phyloP scores from a whole-genome alignment of 306 rosid genomes.

The Lithocarpus polystachyus region DNA sequence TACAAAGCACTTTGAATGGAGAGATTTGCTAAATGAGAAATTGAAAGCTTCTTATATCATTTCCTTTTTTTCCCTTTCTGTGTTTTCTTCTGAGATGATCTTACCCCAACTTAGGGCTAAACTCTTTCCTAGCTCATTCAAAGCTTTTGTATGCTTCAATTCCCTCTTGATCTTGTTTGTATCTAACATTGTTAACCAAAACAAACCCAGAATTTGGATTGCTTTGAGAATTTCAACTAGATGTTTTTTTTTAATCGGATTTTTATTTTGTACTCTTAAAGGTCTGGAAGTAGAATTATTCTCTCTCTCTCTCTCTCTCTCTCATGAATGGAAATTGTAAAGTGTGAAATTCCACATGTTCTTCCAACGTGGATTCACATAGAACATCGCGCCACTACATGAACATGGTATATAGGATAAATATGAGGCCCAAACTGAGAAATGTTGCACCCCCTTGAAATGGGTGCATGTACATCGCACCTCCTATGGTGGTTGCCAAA shows the following conservation, averaged over 20 bases:
- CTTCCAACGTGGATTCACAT: no score
- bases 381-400: no score
- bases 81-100: neutral
- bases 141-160: neutral
- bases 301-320: no score
- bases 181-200: neutral
- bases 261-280: neutral
- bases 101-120: neutral
- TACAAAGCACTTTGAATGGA: neutral
- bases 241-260: neutral
- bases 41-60: neutral
- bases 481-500: no score
- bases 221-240: neutral
- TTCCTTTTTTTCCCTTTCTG: neutral
- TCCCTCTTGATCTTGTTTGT: neutral
- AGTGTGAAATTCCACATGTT: no score
- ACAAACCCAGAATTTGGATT: neutral
- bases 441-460: no score
- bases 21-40: neutral
- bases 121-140: neutral
- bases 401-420: no score
- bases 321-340: no score
- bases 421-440: no score
- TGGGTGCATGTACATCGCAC: no score
- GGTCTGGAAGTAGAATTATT: no score